These are phyloP conservation scores for Penicillium subrubescens DNA, from an alignment of 495 filamentous ascomycete species.

Conservation along the genomic window DNA sequence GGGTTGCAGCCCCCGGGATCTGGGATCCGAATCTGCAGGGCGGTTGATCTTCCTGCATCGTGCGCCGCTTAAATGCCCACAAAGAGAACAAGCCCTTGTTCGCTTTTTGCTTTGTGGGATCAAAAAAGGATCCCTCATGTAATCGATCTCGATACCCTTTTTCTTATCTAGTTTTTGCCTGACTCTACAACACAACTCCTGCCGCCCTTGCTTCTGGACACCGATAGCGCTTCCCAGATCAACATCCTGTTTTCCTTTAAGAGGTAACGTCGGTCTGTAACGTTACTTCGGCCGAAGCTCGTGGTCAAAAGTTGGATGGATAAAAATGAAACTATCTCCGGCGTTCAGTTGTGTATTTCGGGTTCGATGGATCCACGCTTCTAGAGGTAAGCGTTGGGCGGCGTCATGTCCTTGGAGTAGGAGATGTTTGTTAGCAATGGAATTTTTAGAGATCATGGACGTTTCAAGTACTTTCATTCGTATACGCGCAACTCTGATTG, in stretches of 20 bases:
- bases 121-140: constrained; percentile 18
- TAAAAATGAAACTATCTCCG: constrained; percentile 20
- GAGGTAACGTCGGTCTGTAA: constrained; percentile 23
- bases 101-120: constrained; percentile 5
- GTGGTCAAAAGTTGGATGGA: constrained; percentile 4
- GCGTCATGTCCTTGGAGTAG: constrained; percentile 20
- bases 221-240: constrained; percentile 12
- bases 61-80: constrained; percentile 17
- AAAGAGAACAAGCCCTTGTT: neutral
- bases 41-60: constrained; percentile 18
- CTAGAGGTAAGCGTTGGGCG: constrained; percentile 19
- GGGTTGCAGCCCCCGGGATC: constrained; percentile 17
- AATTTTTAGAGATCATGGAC: constrained; percentile 10
- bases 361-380: constrained; percentile 17
- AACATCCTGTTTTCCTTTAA: neutral
- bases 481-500: neutral
- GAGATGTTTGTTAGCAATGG: constrained; percentile 23
- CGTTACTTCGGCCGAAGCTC: neutral
- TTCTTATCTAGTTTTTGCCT: constrained; percentile 15
- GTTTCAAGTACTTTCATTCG: neutral
- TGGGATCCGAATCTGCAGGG: constrained; percentile 13
- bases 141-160: constrained; percentile 35
- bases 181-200: constrained; percentile 2
- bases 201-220: constrained; percentile 30
- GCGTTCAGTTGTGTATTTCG: constrained; percentile 23